Conservation (phyloP, 2,329 filamentous ascomycete species). For the Metarhizium rileyi region DNA sequence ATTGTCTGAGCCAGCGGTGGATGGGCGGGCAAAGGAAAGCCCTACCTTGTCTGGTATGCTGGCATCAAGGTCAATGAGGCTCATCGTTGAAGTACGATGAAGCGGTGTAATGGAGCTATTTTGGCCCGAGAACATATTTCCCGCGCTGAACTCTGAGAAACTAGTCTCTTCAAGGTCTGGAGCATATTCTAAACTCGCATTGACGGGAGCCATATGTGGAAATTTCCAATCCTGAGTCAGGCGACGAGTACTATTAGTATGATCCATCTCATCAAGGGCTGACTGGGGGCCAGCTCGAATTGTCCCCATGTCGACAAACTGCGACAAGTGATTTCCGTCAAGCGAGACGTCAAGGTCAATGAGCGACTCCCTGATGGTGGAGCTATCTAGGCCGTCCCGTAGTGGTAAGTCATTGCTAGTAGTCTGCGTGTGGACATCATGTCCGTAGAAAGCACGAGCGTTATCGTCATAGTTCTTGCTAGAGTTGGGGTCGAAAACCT, state of each 20-base stretch:
- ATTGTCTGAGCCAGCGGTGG: constrained; percentile 49
- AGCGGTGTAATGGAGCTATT: constrained; percentile 13
- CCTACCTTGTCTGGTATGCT: constrained; percentile 39
- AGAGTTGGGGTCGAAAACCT: constrained; percentile 56
- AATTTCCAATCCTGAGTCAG: constrained; percentile 49
- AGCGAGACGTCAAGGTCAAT: constrained; percentile 55
- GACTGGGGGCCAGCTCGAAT: constrained; percentile 44
- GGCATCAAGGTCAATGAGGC: constrained; percentile 46
- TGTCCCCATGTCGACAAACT: constrained; percentile 51
- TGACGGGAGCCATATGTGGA: constrained; percentile 35
- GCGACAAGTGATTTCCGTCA: constrained; percentile 43
- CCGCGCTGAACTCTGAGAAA: constrained; percentile 31
- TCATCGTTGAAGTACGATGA: constrained; percentile 33
- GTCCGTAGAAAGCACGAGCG: constrained; percentile 50
- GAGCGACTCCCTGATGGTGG: constrained; percentile 47
- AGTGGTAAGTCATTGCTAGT: constrained; percentile 53
- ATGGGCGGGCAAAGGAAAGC: constrained; percentile 42
- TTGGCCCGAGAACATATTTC: constrained; percentile 8
- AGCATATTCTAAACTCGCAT: constrained; percentile 18
- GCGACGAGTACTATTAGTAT: constrained; percentile 36
- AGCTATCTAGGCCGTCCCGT: constrained; percentile 41
- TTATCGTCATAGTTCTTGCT: constrained; percentile 56
- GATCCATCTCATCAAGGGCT: constrained; percentile 41
- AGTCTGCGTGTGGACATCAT: constrained; percentile 25
- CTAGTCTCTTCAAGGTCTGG: constrained; percentile 43